Conservation (phyloP, 345 rosid genomes). For the Euphorbia peplus region DNA sequence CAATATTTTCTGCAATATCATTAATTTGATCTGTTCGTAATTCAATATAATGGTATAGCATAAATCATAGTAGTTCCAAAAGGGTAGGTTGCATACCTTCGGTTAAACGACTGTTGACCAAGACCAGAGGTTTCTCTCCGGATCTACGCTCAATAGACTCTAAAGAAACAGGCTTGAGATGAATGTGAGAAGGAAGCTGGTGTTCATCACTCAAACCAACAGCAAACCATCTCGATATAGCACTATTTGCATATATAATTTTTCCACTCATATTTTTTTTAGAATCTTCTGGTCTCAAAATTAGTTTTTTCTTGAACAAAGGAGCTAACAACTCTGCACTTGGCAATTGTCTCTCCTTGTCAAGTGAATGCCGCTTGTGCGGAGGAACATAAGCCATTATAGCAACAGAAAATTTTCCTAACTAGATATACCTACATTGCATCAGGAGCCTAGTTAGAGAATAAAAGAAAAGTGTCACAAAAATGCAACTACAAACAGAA, state of each 20-base stretch:
- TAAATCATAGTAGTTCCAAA: slow-evolving; percentile 1
- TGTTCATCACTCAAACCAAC: slow-evolving; percentile 41
- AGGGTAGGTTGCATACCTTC: slow-evolving; percentile 28
- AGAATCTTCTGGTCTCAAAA: slow-evolving; percentile 16
- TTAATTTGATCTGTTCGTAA: background rate
- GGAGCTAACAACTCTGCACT: slow-evolving; percentile 32
- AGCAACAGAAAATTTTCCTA: background rate
- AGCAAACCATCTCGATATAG: slow-evolving; percentile 44
- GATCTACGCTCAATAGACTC: slow-evolving; percentile 24
- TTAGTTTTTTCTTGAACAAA: slow-evolving; percentile 29
- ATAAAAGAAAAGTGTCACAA: background rate
- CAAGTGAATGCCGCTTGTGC: slow-evolving; percentile 49
- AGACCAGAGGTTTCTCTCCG: slow-evolving; percentile 33
- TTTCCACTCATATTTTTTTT: slow-evolving; percentile 20
- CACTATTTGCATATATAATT: slow-evolving; percentile 34
- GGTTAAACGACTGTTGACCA: slow-evolving; percentile 28
- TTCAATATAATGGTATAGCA: slow-evolving; percentile 9
- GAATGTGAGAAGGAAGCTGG: slow-evolving; percentile 29
- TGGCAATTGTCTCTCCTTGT: slow-evolving; percentile 25
- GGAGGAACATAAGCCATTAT: slow-evolving; percentile 66
- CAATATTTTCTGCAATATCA: slow-evolving; percentile 20
- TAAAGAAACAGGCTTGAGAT: slow-evolving; percentile 35
- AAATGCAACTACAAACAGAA: no score
- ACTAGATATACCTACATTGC: slow-evolving; percentile 1
- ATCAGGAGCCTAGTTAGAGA: background rate